Percentiles rank a stretch among this genome's conserved stretches.
These are phyloP conservation scores for Penicillium ochrochloron DNA, from an alignment of 495 filamentous ascomycete genomes.

Conservation along the genomic window DNA sequence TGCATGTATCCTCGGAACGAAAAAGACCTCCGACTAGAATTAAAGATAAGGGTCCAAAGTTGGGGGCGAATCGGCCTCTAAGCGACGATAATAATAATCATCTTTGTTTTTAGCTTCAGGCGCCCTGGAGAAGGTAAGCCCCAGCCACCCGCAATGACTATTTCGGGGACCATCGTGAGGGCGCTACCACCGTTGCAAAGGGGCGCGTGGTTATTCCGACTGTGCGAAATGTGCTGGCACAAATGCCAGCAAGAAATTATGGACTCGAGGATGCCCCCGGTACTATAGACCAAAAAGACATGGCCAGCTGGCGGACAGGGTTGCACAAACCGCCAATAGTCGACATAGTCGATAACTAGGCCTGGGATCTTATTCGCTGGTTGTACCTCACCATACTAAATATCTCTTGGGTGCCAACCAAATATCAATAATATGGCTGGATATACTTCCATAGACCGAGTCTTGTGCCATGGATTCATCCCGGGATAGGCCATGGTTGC, in stretches of 20 bases:
- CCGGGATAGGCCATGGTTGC: neutral
- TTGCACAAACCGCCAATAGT: slow-evolving; percentile 4
- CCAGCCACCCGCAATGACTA: slow-evolving; percentile 2
- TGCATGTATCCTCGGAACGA: neutral
- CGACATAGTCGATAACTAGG: neutral
- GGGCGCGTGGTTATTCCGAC: slow-evolving; percentile 17
- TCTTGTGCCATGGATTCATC: slow-evolving; percentile 1
- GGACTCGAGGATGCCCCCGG: neutral
- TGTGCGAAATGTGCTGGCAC: slow-evolving; percentile 10
- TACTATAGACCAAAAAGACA: neutral
- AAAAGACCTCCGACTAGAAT: too few species aligned
- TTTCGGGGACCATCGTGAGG: neutral
- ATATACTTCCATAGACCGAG: neutral
- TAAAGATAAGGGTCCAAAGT: neutral
- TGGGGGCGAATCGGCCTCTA: neutral
- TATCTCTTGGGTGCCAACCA: neutral
- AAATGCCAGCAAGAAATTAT: slow-evolving; percentile 5
- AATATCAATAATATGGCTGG: neutral
- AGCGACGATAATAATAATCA: slow-evolving; percentile 1
- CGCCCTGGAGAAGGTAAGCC: neutral
- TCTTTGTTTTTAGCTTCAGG: slow-evolving; percentile 6
- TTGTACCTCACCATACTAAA: neutral
- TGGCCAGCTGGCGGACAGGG: neutral
- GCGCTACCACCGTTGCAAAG: slow-evolving; percentile 7
- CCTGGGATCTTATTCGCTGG: neutral